Conservation (phyloP, 2,329 filamentous ascomycete genomes). For the Trichoderma cornu-damae region DNA sequence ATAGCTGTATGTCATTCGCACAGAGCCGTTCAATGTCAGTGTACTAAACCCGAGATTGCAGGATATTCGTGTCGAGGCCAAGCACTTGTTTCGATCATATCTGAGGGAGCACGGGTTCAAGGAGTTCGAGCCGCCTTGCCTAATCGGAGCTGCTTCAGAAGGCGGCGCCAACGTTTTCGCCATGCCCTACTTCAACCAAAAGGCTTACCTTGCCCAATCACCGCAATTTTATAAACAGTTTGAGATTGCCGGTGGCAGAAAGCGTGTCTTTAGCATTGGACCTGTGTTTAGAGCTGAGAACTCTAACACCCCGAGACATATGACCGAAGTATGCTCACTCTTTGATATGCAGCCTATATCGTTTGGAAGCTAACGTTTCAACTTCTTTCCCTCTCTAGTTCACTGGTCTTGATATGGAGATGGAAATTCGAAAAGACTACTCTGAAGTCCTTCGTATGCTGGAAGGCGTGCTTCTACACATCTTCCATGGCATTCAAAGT, state of each 20-base stretch:
- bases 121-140: conserved; percentile 81
- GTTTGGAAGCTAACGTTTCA: neutral
- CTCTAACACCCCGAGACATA: conserved; percentile 75
- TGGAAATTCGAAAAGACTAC: conserved; percentile 79
- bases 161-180: conserved; percentile 90
- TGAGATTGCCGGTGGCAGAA: conserved; percentile 72
- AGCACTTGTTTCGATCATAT: conserved; percentile 71
- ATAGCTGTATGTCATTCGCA: conserved; percentile 56
- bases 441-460: conserved; percentile 68
- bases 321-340: conserved; percentile 59
- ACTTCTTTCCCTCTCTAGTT: conserved; percentile 50
- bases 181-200: conserved; percentile 81
- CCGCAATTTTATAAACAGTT: conserved; percentile 87
- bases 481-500: conserved; percentile 60
- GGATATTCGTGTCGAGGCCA: conserved; percentile 47
- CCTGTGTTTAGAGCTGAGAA: conserved; percentile 85
- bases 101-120: conserved; percentile 70
- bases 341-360: neutral
- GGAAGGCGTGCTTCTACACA: conserved; percentile 69
- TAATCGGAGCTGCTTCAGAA: conserved; percentile 86
- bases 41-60: conserved; percentile 24
- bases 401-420: conserved; percentile 82
- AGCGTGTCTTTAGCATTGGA: conserved; percentile 72
- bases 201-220: conserved; percentile 73
- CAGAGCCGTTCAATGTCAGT: neutral